A percentile compares a stretch with the other conserved stretches of the same genome.
phyloP scores from a whole-genome alignment of 2,329 filamentous ascomycete species.

The Hymenoscyphus infarciens region DNA sequence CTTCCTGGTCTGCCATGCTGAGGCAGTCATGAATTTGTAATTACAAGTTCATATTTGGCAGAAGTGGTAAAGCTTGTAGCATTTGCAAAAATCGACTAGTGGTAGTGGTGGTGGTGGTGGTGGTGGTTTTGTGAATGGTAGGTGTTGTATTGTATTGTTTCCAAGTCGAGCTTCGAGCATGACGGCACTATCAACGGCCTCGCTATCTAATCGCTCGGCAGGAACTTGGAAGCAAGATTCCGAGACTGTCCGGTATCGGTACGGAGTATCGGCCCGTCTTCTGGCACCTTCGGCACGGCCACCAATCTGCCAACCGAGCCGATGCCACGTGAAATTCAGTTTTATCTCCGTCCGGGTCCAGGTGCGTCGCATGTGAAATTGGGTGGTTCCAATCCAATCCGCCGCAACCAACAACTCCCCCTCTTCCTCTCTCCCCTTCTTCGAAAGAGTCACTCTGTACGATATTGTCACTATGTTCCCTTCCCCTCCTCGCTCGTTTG shows the following conservation, averaged over 20 bases:
- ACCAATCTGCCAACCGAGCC: background rate
- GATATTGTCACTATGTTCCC: conserved; percentile 21
- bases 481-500: conserved; percentile 5
- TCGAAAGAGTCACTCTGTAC: conserved; percentile 7
- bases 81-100: background rate
- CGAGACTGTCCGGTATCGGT: too few relatives aligned
- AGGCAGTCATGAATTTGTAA: conserved; percentile 7
- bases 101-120: background rate
- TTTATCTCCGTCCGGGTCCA: too few relatives aligned
- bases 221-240: background rate
- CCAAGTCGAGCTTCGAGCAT: background rate
- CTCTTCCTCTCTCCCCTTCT: background rate
- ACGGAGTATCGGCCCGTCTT: too few relatives aligned
- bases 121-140: background rate
- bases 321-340: background rate
- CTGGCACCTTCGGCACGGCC: too few relatives aligned
- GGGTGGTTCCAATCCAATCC: background rate
- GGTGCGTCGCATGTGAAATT: conserved; percentile 9
- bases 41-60: background rate
- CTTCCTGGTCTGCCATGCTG: conserved; percentile 34
- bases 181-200: background rate
- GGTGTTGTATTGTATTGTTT: background rate
- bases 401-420: conserved; percentile 6
- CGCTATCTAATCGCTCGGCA: conserved; percentile 4
- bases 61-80: background rate